Base-by-base conservation (phyloP, 2,329 filamentous ascomycete genomes). In the Neonectria sp. region DNA sequence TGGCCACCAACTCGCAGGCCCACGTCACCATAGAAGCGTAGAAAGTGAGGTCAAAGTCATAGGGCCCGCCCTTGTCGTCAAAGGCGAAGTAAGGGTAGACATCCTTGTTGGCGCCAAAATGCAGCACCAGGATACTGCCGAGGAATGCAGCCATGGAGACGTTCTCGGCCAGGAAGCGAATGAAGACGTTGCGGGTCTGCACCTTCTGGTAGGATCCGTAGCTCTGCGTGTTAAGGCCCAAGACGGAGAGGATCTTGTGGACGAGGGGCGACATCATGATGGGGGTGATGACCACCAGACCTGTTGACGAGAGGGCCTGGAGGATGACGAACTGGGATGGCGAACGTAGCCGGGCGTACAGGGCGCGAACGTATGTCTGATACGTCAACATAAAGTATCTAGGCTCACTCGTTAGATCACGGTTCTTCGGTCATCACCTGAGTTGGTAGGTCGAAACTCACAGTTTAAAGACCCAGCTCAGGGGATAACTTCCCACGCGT, bases 1-100 rank as follows among this genome's bases (percentile, higher is more conserved):
- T 90, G 1, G 90, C 90, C 2, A 84, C 82, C 60, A 92, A 83
- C 82, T 92, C 90, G 78, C 90, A 92, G 2, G 82, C 89, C 90
- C 90, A 92, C 6, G 90, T 92, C 61, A 91, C 85, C 63, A 83
- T 82, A 21, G 89, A 90, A 64, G 90, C 89, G 71, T 86, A 88
- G 69, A 92, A 90, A 0, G 90, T 92, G 55, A 92, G 82, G 48
- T 82, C 79, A 74, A 92, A 91, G 72, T 90, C 88, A 77, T 92
- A 92, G 35, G 82, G 81, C 70, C 85, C 82, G 51, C 71, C 69
- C 25, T 73, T 71, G 59, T 77, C 76, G 75, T 90, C 89, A 77
- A 92, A 92, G 31, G 89, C 86, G 73, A 92, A 92, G 76, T 92
- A 92, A 1, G 90, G 90, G 77, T 92, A 92, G 37, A 92, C 88